A percentile compares a stretch with the other conserved stretches of the same genome.
These are phyloP conservation scores for Diaporthe sp. DNA, from an alignment of 2,329 filamentous ascomycete species.

Conservation along the genomic window DNA sequence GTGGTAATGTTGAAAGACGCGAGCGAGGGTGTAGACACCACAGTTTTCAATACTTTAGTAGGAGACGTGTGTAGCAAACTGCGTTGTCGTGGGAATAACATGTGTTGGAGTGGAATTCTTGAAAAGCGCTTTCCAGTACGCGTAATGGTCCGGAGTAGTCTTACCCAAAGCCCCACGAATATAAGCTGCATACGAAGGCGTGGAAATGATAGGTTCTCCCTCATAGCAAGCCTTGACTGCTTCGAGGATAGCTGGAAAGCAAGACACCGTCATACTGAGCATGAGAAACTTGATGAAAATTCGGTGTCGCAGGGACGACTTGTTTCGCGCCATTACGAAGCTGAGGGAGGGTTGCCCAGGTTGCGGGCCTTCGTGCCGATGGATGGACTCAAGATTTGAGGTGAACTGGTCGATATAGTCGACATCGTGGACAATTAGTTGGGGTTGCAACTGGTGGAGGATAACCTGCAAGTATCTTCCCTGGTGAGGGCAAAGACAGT, in stretches of 20 bases:
- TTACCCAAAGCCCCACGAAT: not conserved
- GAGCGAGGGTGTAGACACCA: not conserved
- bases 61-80: not conserved
- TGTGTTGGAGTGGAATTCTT: not conserved
- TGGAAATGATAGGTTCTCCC: not conserved
- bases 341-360: not conserved
- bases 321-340: not conserved
- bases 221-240: slow-evolving; percentile 53
- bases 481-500: slow-evolving; percentile 1
- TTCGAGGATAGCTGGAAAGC: slow-evolving; percentile 53
- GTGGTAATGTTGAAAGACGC: slow-evolving; percentile 44
- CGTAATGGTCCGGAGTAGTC: not conserved
- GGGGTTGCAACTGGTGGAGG: not conserved
- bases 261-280: slow-evolving; percentile 62
- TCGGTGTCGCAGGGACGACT: not conserved
- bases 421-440: not conserved
- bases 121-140: not conserved
- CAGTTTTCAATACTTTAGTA: not conserved
- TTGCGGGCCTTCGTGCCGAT: not conserved
- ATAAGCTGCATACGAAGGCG: not conserved
- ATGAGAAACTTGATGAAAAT: slow-evolving; percentile 52
- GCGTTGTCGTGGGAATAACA: not conserved
- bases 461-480: not conserved
- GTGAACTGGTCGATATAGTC: not conserved
- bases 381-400: not conserved